Conservation (phyloP, 2,329 filamentous ascomycete genomes). For the Alternaria burnsii region DNA sequence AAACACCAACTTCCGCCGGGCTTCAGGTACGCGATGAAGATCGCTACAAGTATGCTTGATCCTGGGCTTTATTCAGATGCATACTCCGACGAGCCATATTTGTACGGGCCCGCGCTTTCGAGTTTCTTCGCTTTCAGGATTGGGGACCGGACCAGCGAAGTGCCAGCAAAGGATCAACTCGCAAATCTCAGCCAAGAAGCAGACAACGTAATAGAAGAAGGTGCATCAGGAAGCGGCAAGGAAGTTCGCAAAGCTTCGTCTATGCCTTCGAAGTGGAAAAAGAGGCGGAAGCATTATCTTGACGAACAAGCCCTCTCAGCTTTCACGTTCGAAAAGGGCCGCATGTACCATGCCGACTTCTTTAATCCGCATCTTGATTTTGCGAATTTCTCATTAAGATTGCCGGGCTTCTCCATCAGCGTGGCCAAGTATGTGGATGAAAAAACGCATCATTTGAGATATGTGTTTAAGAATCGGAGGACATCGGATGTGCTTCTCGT, state of each 20-base stretch:
- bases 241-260: slow-evolving; percentile 38
- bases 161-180: slow-evolving; percentile 35
- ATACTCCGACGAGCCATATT: slow-evolving; percentile 49
- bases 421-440: slow-evolving; percentile 58
- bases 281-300: slow-evolving; percentile 57
- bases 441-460: slow-evolving; percentile 58
- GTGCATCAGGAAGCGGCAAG: slow-evolving; percentile 50
- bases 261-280: slow-evolving; percentile 52
- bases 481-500: slow-evolving; percentile 55
- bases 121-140: slow-evolving; percentile 46
- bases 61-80: slow-evolving; percentile 49
- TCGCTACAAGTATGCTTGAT: slow-evolving; percentile 48
- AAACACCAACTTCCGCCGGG: slow-evolving; percentile 50
- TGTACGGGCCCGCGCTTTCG: slow-evolving; percentile 49
- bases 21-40: slow-evolving; percentile 48
- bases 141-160: slow-evolving; percentile 33
- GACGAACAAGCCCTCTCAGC: slow-evolving; percentile 43
- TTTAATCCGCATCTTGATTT: slow-evolving; percentile 61
- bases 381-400: slow-evolving; percentile 54
- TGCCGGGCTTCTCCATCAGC: slow-evolving; percentile 57
- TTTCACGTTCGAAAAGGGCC: slow-evolving; percentile 55
- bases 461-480: slow-evolving; percentile 55
- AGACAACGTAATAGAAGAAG: slow-evolving; percentile 51
- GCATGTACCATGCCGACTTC: slow-evolving; percentile 58
- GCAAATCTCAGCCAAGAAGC: slow-evolving; percentile 28